These are phyloP conservation scores for Citrullus colocynthis DNA, from an alignment of 306 rosid genomes.

Conservation along the genomic window DNA sequence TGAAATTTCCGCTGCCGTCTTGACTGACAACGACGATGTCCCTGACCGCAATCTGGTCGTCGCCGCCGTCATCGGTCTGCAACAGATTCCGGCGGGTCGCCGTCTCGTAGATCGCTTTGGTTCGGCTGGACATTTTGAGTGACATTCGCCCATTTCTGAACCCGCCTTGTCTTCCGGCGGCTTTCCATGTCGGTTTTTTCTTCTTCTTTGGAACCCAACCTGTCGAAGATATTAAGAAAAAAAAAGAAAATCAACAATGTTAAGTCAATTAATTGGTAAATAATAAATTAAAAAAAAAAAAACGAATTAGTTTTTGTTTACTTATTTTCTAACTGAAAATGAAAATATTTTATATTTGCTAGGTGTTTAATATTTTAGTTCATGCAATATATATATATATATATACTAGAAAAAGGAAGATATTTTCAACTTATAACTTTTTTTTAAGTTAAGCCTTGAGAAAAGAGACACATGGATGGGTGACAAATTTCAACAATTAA, in stretches of 20 bases:
- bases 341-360: too few relatives aligned
- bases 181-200: constrained; percentile 14
- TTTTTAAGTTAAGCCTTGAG: too few relatives aligned
- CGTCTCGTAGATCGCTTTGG: constrained; percentile 44
- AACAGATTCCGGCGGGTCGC: constrained; percentile 50
- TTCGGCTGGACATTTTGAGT: constrained; percentile 45
- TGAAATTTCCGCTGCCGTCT: constrained; percentile 69
- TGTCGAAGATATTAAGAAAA: background rate
- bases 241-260: background rate
- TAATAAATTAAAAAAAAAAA: too few relatives aligned
- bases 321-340: too few relatives aligned
- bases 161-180: constrained; percentile 20
- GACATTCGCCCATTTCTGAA: constrained; percentile 58
- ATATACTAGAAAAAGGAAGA: too few relatives aligned
- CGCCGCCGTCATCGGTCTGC: constrained; percentile 8
- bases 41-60: constrained; percentile 27
- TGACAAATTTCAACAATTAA: too few relatives aligned
- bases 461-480: too few relatives aligned
- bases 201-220: constrained; percentile 48
- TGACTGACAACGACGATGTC: constrained; percentile 59
- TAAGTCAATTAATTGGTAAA: background rate
- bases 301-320: too few relatives aligned
- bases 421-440: too few relatives aligned
- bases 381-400: too few relatives aligned
- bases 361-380: too few relatives aligned